Percentiles rank a stretch among this genome's conserved stretches.
Evolutionary conservation across 306 rosid genomes (phyloP).

Genomic region (Pueraria montana): DNA sequence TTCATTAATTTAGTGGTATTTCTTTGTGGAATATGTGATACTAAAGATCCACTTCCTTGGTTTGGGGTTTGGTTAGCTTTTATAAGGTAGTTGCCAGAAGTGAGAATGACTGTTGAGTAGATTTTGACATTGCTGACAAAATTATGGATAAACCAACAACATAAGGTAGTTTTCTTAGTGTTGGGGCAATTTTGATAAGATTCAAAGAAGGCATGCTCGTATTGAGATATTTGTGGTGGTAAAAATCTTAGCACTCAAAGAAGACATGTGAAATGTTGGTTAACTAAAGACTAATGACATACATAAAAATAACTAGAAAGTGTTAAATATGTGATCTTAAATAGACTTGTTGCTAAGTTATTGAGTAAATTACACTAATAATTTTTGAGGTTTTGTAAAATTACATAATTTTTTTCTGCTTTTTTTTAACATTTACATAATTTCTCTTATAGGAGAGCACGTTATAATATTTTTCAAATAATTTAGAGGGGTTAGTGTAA

Average conservation of each 20-base stretch:
- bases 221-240: not conserved
- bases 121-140: not conserved
- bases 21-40: slow-evolving; percentile 44
- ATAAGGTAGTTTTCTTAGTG: not conserved
- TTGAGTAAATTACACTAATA: too few species aligned
- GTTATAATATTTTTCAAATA: too few species aligned
- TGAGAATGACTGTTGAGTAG: slow-evolving; percentile 22
- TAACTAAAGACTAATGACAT: not conserved
- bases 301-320: not conserved
- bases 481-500: too few species aligned
- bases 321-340: not conserved
- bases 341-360: not conserved
- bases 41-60: slow-evolving; percentile 47
- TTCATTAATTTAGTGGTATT: slow-evolving; percentile 20
- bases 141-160: not conserved
- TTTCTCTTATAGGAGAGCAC: too few species aligned
- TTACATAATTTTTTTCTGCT: too few species aligned
- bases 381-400: too few species aligned
- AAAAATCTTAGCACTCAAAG: not conserved
- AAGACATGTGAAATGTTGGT: not conserved
- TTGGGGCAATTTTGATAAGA: not conserved
- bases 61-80: slow-evolving; percentile 45
- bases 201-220: not conserved
- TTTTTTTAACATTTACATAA: too few species aligned
- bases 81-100: slow-evolving; percentile 14